phyloP scores from a whole-genome alignment of 768 basidiomycete species.

The Trametes elegans region DNA sequence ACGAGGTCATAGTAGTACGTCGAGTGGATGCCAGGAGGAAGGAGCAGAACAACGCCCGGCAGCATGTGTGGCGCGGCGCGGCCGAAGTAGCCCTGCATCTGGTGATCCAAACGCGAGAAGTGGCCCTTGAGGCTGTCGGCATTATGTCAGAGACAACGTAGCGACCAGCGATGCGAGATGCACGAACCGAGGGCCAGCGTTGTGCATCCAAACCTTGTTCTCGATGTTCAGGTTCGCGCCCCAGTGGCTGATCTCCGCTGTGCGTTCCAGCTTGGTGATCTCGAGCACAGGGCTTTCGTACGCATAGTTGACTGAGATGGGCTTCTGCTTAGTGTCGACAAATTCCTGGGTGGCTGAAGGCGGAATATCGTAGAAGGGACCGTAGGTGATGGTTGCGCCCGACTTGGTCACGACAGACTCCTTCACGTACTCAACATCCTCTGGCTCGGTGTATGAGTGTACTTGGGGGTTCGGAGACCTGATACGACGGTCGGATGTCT shows the following conservation, averaged over 20 bases:
- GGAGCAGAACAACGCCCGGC: constrained; percentile 67
- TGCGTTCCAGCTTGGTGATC: constrained; percentile 66
- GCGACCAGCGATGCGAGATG: not conserved
- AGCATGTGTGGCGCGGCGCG: constrained; percentile 69
- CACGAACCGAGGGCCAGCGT: constrained; percentile 88
- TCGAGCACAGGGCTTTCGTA: constrained; percentile 82
- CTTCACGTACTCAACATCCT: constrained; percentile 54
- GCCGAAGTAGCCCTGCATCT: constrained; percentile 70
- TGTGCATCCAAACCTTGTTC: constrained; percentile 82
- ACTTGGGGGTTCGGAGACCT: constrained; percentile 75
- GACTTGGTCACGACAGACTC: constrained; percentile 68
- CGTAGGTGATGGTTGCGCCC: constrained; percentile 82
- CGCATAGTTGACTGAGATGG: constrained; percentile 73
- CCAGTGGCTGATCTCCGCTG: constrained; percentile 96
- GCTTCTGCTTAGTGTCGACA: constrained; percentile 58
- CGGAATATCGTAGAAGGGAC: constrained; percentile 79
- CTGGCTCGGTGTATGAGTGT: constrained; percentile 68
- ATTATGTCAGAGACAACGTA: not conserved
- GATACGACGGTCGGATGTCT: not conserved
- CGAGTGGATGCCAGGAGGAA: constrained; percentile 79
- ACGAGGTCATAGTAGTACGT: constrained; percentile 90
- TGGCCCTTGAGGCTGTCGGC: constrained; percentile 84
- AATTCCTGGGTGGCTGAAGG: constrained; percentile 57
- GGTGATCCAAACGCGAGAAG: constrained; percentile 89
- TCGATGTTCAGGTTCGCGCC: constrained; percentile 92